A percentile compares a stretch with the other conserved stretches of the same genome.
Conservation (phyloP, 495 filamentous ascomycete species). For the Pseudoneurospora amorphoporcata region DNA sequence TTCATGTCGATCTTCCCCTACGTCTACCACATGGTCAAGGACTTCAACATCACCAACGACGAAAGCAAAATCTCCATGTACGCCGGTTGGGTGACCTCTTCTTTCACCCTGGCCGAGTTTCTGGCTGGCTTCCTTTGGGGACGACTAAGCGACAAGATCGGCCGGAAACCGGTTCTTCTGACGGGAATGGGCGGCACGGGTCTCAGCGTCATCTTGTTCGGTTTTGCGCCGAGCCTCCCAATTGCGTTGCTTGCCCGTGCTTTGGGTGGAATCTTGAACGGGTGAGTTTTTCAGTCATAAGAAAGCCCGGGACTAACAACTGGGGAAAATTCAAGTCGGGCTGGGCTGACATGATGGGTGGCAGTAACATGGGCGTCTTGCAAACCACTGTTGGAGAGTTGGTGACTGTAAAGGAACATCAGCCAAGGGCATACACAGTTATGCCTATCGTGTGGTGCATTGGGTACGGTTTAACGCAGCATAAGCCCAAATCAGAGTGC, state of each 20-base stretch:
- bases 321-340: background rate
- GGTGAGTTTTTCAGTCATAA: constrained; percentile 40
- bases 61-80: constrained; percentile 79
- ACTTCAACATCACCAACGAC: constrained; percentile 74
- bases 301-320: background rate
- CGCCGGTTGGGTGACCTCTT: constrained; percentile 91
- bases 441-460: constrained; percentile 98
- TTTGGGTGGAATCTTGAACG: constrained; percentile 85
- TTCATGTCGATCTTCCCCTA: constrained; percentile 99
- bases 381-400: constrained; percentile 93
- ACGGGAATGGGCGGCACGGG: constrained; percentile 82
- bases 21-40: constrained; percentile 94
- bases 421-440: constrained; percentile 85
- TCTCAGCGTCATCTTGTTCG: constrained; percentile 88
- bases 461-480: constrained; percentile 43
- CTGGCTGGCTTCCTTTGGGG: constrained; percentile 87
- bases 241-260: constrained; percentile 81
- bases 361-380: constrained; percentile 79
- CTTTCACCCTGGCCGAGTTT: constrained; percentile 94
- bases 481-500: background rate
- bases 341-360: constrained; percentile 22
- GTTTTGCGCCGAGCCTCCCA: constrained; percentile 75
- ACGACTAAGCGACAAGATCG: constrained; percentile 80
- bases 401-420: constrained; percentile 82
- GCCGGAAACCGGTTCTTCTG: constrained; percentile 85